Evolutionary conservation across 176 grass and related monocot species (phyloP), one percentile per base, ranked within the genome.

Genomic region (Typha latifolia): DNA sequence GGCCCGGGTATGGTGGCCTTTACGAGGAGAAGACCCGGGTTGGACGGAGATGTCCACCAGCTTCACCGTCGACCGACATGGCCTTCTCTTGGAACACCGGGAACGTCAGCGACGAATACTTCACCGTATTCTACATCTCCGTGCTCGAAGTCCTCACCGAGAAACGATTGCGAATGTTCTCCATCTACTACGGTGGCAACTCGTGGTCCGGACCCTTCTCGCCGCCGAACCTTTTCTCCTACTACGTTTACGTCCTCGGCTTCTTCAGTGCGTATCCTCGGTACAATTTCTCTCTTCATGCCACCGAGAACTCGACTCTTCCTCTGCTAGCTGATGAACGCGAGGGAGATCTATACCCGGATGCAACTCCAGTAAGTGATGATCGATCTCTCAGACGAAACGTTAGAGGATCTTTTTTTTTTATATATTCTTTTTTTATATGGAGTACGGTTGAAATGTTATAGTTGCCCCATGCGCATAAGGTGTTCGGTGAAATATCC

Each of bases 301-400:
- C 57, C 13, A 71, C 49, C 14, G 12, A 24, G 0, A 12, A 51
- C 5, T 81, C 79, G 14, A 22, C 47, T 2, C 53, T 71, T 14
- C 72, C 72, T 11, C 79, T 66, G n/a, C n/a, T n/a, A n/a, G 4
- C 49, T 76, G 61, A 52, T 77, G 48, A 82, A 82, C 51, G 80
- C 67, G 27, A 19, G 57, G 3, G 80, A 77, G 51, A 13, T 34
- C 9, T 82, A 51, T 62, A 49, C 32, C 24, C 49, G 48, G 15
- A 70, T 77, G 61, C 29, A 59, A 49, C 32, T 14, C 15, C 64
- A 48, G 12, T 12, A 67, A 26, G 32, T 43, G 15, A 14, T 52
- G 29, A 82, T 67, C 49, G 23, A 70, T 32, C 13, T 20, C 14
- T 19, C 15, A 5, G 73, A 77, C 69, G 61, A 72, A 77, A 72